Conservation (phyloP, 225 moss, liverwort and hornwort genomes). For the Lunularia cruciata region DNA sequence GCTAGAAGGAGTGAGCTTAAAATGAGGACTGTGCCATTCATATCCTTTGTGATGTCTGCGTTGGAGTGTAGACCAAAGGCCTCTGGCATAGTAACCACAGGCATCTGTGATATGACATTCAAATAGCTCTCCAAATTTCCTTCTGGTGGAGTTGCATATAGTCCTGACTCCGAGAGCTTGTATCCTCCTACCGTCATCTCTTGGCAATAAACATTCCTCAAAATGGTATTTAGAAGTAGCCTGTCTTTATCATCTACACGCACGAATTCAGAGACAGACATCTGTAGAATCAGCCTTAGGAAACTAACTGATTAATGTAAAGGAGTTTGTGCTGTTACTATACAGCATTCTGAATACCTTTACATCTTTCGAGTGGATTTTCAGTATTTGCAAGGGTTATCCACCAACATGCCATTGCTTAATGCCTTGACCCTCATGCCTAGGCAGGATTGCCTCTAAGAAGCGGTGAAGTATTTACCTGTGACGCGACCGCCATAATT, state of each 20-base stretch:
- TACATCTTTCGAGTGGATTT: too few relatives aligned
- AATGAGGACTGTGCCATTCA: constrained; percentile 72
- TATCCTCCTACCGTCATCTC: constrained; percentile 66
- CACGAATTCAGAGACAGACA: too few relatives aligned
- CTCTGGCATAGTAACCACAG: constrained; percentile 69
- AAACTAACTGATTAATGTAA: too few relatives aligned
- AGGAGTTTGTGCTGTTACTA: too few relatives aligned
- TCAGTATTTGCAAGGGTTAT: too few relatives aligned
- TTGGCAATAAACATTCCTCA: constrained; percentile 63
- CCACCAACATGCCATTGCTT: not conserved
- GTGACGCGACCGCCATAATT: constrained; percentile 91
- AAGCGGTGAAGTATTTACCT: constrained; percentile 40
- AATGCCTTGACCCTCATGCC: not conserved
- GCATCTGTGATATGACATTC: constrained; percentile 57
- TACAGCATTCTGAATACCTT: too few relatives aligned
- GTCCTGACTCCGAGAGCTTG: constrained; percentile 67
- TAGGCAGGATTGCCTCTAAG: too few relatives aligned
- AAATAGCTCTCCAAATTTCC: constrained; percentile 53
- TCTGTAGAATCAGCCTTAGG: too few relatives aligned
- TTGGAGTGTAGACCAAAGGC: constrained; percentile 89
- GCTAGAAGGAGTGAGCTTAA: constrained; percentile 62
- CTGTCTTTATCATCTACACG: constrained; percentile 81
- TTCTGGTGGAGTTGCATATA: constrained; percentile 55
- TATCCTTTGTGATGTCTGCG: constrained; percentile 93
- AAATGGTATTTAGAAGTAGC: constrained; percentile 70